Conservation (phyloP, 2,329 filamentous ascomycete species). For the Hymenoscyphus linearis region DNA sequence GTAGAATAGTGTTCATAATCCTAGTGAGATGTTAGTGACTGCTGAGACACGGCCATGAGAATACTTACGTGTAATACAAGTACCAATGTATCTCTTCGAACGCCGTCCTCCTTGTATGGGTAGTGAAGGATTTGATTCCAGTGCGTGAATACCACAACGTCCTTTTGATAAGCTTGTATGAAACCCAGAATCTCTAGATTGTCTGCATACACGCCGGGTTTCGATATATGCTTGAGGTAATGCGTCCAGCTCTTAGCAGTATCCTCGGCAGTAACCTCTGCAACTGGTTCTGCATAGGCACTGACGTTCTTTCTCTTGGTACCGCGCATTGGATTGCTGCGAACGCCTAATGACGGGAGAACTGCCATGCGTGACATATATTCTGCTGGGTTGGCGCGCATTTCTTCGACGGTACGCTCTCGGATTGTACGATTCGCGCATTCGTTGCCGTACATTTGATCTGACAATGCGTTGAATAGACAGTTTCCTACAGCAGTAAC, state of each 20-base stretch:
- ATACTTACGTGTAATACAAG: slow-evolving; percentile 58
- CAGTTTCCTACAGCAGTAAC: slow-evolving; percentile 52
- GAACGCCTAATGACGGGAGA: slow-evolving; percentile 46
- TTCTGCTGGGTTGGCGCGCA: slow-evolving; percentile 53
- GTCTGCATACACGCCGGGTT: slow-evolving; percentile 57
- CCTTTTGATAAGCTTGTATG: slow-evolving; percentile 52
- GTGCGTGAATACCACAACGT: slow-evolving; percentile 56
- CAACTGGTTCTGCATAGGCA: slow-evolving; percentile 38
- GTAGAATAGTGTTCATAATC: slow-evolving; percentile 63
- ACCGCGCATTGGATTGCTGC: slow-evolving; percentile 49
- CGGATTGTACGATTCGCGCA: slow-evolving; percentile 54
- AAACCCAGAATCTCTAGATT: slow-evolving; percentile 65
- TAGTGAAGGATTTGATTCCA: slow-evolving; percentile 45
- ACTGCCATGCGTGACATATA: slow-evolving; percentile 61
- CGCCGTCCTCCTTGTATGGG: slow-evolving; percentile 36
- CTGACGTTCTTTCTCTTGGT: slow-evolving; percentile 48
- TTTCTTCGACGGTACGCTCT: slow-evolving; percentile 53
- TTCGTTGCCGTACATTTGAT: slow-evolving; percentile 60
- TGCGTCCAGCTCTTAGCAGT: slow-evolving; percentile 46
- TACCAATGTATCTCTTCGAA: slow-evolving; percentile 39
- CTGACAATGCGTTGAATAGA: slow-evolving; percentile 62
- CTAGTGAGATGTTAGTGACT: slow-evolving; percentile 33
- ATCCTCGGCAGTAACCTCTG: slow-evolving; percentile 44
- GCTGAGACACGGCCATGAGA: neutral
- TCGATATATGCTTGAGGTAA: slow-evolving; percentile 55